Conservation (phyloP, 2,329 filamentous ascomycete species). For the Pseudogymnoascus pannorum region DNA sequence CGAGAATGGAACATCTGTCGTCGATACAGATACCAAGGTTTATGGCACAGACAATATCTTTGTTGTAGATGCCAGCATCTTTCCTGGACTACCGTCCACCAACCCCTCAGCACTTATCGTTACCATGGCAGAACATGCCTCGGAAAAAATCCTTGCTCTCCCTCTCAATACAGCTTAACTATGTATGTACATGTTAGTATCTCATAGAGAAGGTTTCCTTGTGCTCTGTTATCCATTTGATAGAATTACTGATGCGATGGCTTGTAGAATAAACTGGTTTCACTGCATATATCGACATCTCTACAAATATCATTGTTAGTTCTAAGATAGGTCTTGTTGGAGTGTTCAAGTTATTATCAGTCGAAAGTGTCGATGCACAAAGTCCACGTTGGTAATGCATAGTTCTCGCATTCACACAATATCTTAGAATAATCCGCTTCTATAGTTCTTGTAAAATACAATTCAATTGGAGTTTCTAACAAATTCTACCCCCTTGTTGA, state of each 20-base stretch:
- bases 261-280: too few relatives aligned
- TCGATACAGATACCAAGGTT: slow-evolving; percentile 56
- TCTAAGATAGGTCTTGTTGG: background rate
- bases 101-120: slow-evolving; percentile 63
- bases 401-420: background rate
- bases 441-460: background rate
- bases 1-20: slow-evolving; percentile 47
- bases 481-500: background rate
- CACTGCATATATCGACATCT: too few relatives aligned
- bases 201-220: background rate
- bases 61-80: slow-evolving; percentile 61
- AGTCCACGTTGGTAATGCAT: background rate
- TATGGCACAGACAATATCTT: slow-evolving; percentile 63
- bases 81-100: slow-evolving; percentile 60
- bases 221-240: background rate
- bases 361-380: background rate
- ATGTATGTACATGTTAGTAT: background rate
- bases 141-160: slow-evolving; percentile 42
- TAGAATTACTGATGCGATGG: background rate
- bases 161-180: background rate
- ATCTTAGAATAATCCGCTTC: background rate
- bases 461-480: background rate
- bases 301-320: background rate
- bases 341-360: background rate
- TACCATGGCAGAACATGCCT: slow-evolving; percentile 55